These are phyloP conservation scores for Trichocladium uniseriatum DNA, from an alignment of 495 filamentous ascomycete genomes.

Conservation along the genomic window DNA sequence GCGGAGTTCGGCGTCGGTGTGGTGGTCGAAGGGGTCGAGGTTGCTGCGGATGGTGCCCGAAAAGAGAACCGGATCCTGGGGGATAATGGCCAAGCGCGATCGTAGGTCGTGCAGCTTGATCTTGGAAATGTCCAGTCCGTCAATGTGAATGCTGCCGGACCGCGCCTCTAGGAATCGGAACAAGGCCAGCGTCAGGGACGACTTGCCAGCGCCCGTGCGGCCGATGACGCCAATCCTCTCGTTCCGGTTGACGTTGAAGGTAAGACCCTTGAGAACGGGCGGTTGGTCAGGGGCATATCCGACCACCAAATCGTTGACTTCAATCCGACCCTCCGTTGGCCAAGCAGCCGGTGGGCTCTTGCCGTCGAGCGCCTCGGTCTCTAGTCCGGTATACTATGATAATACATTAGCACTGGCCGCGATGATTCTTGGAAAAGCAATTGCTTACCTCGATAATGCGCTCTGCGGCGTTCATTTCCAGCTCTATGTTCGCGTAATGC, in stretches of 20 bases:
- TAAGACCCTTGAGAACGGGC: constrained; percentile 64
- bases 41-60: constrained; percentile 77
- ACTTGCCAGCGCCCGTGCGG: constrained; percentile 81
- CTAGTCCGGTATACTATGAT: constrained; percentile 52
- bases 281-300: constrained; percentile 69
- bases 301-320: constrained; percentile 63
- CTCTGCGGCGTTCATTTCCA: constrained; percentile 81
- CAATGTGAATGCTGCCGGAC: constrained; percentile 60
- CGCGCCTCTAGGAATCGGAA: constrained; percentile 77
- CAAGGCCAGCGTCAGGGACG: constrained; percentile 68
- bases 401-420: neutral
- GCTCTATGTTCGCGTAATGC: constrained; percentile 55
- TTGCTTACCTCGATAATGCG: constrained; percentile 55
- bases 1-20: constrained; percentile 59
- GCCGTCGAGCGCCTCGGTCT: constrained; percentile 56
- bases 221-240: constrained; percentile 77
- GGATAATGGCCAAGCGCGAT: constrained; percentile 71
- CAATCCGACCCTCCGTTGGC: constrained; percentile 68
- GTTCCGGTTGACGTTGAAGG: constrained; percentile 59
- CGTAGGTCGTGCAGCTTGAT: constrained; percentile 66
- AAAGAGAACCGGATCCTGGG: constrained; percentile 76
- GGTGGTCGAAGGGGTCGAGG: constrained; percentile 69
- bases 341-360: constrained; percentile 61
- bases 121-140: constrained; percentile 66
- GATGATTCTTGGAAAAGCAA: neutral